phyloP scores from a whole-genome alignment of 441 rosid genomes.

The Aleurites moluccanus region DNA sequence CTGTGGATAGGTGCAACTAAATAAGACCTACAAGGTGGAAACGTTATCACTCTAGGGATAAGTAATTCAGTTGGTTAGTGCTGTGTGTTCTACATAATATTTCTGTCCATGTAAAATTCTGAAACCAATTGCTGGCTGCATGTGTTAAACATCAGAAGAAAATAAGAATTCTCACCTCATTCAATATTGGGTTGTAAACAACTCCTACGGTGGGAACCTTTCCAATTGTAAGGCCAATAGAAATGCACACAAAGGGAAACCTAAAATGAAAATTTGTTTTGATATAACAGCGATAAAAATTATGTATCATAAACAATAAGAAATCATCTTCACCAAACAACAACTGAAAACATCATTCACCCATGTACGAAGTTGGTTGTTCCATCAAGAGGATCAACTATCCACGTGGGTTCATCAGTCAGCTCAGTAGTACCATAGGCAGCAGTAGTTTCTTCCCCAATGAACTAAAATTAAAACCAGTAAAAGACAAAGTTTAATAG shows the following conservation, averaged over 20 bases:
- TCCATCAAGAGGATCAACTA: conserved; percentile 99
- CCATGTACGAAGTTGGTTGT: conserved; percentile 97
- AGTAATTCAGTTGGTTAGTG: neutral
- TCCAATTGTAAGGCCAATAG: conserved; percentile 86
- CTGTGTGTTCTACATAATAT: neutral
- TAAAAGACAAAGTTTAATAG: conserved; percentile 14
- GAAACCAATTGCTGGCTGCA: neutral
- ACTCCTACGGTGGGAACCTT: conserved; percentile 85
- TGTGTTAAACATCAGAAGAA: neutral
- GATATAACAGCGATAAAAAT: conserved; percentile 9
- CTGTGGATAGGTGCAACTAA: neutral
- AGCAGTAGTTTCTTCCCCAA: conserved; percentile 97
- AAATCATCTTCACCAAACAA: conserved; percentile 15
- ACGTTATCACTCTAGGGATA: neutral
- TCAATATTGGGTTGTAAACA: conserved; percentile 86
- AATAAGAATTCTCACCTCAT: conserved; percentile 60
- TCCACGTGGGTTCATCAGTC: conserved; percentile 97
- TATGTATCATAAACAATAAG: conserved; percentile 5
- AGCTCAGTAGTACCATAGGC: conserved; percentile 66
- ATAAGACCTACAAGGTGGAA: neutral
- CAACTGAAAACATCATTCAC: conserved; percentile 33
- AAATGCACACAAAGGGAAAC: conserved; percentile 84
- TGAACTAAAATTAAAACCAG: conserved; percentile 51
- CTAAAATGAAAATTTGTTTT: conserved; percentile 35
- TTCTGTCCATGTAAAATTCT: neutral